Conservation (phyloP, 2,329 filamentous ascomycete species). For the Epichloe coenophiala region DNA sequence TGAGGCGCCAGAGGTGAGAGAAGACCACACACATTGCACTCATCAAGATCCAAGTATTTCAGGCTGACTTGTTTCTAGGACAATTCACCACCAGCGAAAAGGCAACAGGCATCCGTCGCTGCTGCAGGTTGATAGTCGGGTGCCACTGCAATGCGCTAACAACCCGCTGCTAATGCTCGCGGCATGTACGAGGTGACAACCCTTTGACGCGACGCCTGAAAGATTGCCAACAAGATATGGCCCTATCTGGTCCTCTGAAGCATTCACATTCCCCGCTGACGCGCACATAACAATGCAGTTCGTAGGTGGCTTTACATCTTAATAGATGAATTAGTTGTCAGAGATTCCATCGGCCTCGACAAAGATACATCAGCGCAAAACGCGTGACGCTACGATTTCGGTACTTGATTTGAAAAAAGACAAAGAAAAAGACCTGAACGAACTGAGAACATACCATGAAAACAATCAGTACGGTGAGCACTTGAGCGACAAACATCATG, state of each 20-base stretch:
- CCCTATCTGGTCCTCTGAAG: slow-evolving; percentile 1
- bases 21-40: slow-evolving; percentile 5
- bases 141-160: not conserved
- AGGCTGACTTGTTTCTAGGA: slow-evolving; percentile 21
- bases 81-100: slow-evolving; percentile 24
- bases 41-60: slow-evolving; percentile 5
- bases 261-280: slow-evolving; percentile 3
- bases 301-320: slow-evolving; percentile 1
- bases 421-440: not conserved
- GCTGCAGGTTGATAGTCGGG: slow-evolving; percentile 21
- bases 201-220: not conserved
- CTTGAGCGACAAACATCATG: not conserved
- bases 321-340: not conserved
- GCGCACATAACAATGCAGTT: slow-evolving; percentile 2
- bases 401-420: not conserved
- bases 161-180: not conserved
- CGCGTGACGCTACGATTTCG: not conserved
- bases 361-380: not conserved
- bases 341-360: not conserved
- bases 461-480: not conserved
- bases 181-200: not conserved
- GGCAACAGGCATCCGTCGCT: slow-evolving; percentile 27
- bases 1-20: slow-evolving; percentile 31
- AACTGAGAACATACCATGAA: not conserved
- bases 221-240: slow-evolving; percentile 1